Base-by-base conservation (phyloP, 2,329 filamentous ascomycete species). In the Colletotrichum melonis region DNA sequence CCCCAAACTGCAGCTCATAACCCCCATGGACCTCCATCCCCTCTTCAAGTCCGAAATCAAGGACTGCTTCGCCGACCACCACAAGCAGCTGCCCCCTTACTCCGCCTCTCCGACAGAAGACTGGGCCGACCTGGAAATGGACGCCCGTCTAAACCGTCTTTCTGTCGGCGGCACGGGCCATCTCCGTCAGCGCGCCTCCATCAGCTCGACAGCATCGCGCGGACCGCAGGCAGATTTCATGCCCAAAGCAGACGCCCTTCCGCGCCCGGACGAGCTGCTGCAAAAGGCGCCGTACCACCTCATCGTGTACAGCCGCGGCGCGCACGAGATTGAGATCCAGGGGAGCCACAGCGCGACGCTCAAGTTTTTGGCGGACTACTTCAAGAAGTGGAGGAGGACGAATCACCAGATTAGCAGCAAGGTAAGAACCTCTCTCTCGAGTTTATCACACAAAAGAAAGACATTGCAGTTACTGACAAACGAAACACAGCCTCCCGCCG, bases 241-340 rank as follows among this genome's bases (percentile, higher is more conserved):
- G 3, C 86, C 88, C 1, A 81, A 82, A 30, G 77, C 83, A 2
- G 81, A 78, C 4, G 80, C 80, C 0, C 77, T 89, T 12, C 82
- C 85, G 4, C 81, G 85, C 2, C 88, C 87, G 0, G 85, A 88
- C 60, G 82, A 87, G n/a, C 79, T 89, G 11, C 80, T 88, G 16
- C 79, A 82, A 9, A 82, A 80, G 38, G 85, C 87, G 1, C 87
- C 87, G 0, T 89, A 89, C 75, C 82, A 87, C 65, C 79, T 89
- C 6, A 80, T 82, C 16, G 79, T 89, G 5, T 75, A 79, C 24
- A 78, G 80, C 11, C 74, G 76, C 12, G 78, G 79, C 22, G 76
- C 73, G 6, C 74, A 75, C 9, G 77, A 76, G 26, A 80, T 88
- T 11, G 82, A 84, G 60, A 78, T 89, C 12, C 82, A 87, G 62